Evolutionary conservation across 2,329 filamentous ascomycete species (phyloP), one percentile per base, ranked within the genome.

Genomic region (Cladosporium sp.): DNA sequence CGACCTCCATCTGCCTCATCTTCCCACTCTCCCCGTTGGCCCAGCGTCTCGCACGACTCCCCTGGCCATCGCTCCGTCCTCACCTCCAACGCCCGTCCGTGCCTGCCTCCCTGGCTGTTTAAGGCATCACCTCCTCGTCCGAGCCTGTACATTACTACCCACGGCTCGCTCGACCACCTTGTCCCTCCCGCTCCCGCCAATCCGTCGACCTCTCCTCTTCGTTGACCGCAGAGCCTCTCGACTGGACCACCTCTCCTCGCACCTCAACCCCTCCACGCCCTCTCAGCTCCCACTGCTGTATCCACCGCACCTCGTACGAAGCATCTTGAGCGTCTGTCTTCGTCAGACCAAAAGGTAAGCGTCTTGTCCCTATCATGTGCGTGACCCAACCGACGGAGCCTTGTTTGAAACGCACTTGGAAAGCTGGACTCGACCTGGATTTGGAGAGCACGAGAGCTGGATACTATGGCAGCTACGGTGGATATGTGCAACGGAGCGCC

Each of bases 201-300:
- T 56, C 57, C 62, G 67, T 70, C 68, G 66, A 66, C 64, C 67
- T 70, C 68, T 71, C 69, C 69, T 73, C 73, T 71, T 73, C 72
- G 73, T 75, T 74, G 71, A 71, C 64, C 70, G 69, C 66, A 71
- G 72, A 72, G 71, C 68, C 60, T 56, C 64, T 65, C 68, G 68
- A 70, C 69, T 53, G 59, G 49, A 61, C 50, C 47, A 52, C 58
- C 34, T 44, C 57, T 49, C 34, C 40, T 45, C 42, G 25, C 49
- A 34, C 57, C 51, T 19, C 57, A 39, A 40, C 47, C 40, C 37
- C 47, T 56, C 47, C 56, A 51, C 51, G 40, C 28, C 32, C 37
- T 35, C 56, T 56, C 45, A 36, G 49, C 53, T 35, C 32, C 59
- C 22, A 37, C 51, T 54, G 51, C 54, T 57, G 44, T 48, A 50